Evolutionary conservation across 1,284 basidiomycete genomes (phyloP), one percentile per base, ranked within the genome.

Genomic region (Rhodotorula sp.): DNA sequence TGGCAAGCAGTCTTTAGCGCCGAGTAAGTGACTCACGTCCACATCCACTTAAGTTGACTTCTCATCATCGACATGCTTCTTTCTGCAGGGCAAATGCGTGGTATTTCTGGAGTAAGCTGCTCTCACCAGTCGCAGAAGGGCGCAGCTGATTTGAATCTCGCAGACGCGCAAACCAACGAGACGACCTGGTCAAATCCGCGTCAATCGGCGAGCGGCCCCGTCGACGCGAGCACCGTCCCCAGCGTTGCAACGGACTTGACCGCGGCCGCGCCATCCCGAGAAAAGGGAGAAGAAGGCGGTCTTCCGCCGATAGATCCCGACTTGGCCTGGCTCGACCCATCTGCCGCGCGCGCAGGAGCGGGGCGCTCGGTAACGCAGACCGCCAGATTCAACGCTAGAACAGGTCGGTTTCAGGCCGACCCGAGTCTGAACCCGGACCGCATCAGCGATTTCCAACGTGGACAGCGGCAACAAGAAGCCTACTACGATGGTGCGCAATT

Each of bases 181-280:
- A 78, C 77, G n/a, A 77, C 77, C 8, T 79, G 78, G 78, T 58
- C 52, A 21, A 79, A 79, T 60, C 78, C 78, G 2, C 72, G 73
- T 56, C 68, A 62, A 16, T 29, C 62, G 16, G 5, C 52, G 1
- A 29, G 52, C 21, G 68, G 49, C 18, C 43, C 51, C 34, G 48
- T 58, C n/a, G 39, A 58, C 18, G 23, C 75, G 7, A 39, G 58
- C 26, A 26, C 62, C 6, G 23, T 47, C 15, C 8, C 62, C 14
- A 43, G 47, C 29, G 18, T 57, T 34, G 47, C 34, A 23, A 26
- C 31, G 1, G 26, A 54, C 43, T 21, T 39, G 52, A 23, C 62
- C 14, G 14, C 31, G 26, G 23, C 51, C 21, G 21, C 51, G 58
- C 34, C 46, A 21, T n/a, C 31, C 26, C 39, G 39, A 43, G 39